Base-by-base conservation (phyloP, 148 eudicot genomes). In the Cornus florida region DNA sequence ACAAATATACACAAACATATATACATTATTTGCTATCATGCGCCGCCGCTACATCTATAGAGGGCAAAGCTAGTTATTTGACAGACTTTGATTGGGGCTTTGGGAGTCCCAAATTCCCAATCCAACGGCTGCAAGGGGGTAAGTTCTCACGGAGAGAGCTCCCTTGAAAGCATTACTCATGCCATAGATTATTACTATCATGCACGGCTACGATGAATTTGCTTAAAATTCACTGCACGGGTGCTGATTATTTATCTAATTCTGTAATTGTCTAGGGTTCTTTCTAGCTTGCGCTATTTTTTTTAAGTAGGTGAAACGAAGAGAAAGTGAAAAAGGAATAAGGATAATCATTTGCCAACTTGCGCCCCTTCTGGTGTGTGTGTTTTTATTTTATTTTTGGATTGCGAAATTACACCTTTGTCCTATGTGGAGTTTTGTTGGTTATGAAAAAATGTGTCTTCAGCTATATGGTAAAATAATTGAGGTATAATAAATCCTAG, bases 341-440 rank as follows among this genome's bases (percentile, higher is more conserved):
- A 12, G 19, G 59, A 53, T 11, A 53, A 53, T 17, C 24, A n/a
- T 35, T 33, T 74, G 24, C 32, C 64, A 65, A 75, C n/a, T 19
- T 75, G 77, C 48, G 56, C 69, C 31, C 19, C 20, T 17, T 22
- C 20, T 7, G 50, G 39, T 4, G 57, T 7, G 14, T 1, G 59
- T 53, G 59, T 53, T 0, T 53, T 17, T 31, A 11, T 17, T 31
- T 11, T 22, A 41, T 0, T 23, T 64, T 39, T 39, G 3, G 53
- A 12, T 33, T 75, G 69, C 23, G 35, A 23, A 75, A 41, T 73
- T 75, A 64, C 78, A 12, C 12, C 12, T 75, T 75, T 75, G 78
- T 75, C 78, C 65, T 73, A 9, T 7, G 3, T 53, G 14, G 59
- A 53, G 59, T 43, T 43, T 6, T 43, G 48, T 43, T 35, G 38